Evolutionary conservation across 2,329 filamentous ascomycete species (phyloP).

Genomic region (Pezizomycotina sp.): DNA sequence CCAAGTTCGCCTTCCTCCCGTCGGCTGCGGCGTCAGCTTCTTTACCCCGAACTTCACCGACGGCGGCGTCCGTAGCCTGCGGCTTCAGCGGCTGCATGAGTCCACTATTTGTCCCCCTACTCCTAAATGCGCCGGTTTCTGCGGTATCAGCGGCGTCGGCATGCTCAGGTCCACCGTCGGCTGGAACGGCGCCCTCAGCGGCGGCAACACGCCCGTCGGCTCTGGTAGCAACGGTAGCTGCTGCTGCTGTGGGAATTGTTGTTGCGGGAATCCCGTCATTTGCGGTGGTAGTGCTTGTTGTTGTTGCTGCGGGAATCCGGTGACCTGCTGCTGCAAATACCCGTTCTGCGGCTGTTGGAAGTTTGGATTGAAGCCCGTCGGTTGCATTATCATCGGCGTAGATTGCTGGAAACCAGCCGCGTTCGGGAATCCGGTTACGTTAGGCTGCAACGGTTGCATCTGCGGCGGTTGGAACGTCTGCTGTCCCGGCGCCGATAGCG

Average conservation of each 20-base stretch:
- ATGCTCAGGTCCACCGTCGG: slow-evolving; percentile 36
- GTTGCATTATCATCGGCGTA: slow-evolving; percentile 37
- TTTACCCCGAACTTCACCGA: slow-evolving; percentile 76
- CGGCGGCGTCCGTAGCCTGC: slow-evolving; percentile 72
- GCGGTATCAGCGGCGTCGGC: slow-evolving; percentile 33
- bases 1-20: slow-evolving; percentile 77
- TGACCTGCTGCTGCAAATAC: slow-evolving; percentile 20
- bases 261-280: slow-evolving; percentile 33
- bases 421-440: slow-evolving; percentile 9
- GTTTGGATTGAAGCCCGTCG: slow-evolving; percentile 41
- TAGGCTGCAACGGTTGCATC: slow-evolving; percentile 29
- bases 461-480: slow-evolving; percentile 37
- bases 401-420: slow-evolving; percentile 14
- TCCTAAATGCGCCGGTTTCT: slow-evolving; percentile 30
- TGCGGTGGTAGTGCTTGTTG: slow-evolving; percentile 29
- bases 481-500: slow-evolving; percentile 67
- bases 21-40: slow-evolving; percentile 66
- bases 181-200: slow-evolving; percentile 41
- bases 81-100: slow-evolving; percentile 48
- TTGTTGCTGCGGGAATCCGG: slow-evolving; percentile 27
- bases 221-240: slow-evolving; percentile 33
- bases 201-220: slow-evolving; percentile 37
- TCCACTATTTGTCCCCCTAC: slow-evolving; percentile 32
- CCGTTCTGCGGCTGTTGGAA: slow-evolving; percentile 33
- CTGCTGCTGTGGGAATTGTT: slow-evolving; percentile 37